These are phyloP conservation scores for Microbotryum violaceum DNA, from an alignment of 1,284 basidiomycete species.

Conservation along the genomic window DNA sequence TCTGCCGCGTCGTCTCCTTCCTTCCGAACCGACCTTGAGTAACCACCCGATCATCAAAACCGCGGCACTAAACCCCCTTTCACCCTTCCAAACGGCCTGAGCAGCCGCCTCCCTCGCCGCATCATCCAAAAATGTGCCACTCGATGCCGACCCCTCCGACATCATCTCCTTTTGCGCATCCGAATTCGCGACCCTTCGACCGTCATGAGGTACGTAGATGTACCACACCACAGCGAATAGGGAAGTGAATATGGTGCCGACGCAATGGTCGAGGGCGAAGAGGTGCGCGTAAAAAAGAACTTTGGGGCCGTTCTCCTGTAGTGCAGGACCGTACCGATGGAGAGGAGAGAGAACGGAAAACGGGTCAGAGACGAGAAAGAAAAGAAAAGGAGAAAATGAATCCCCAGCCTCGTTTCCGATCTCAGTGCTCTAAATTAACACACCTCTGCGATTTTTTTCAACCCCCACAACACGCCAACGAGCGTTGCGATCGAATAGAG, in stretches of 20 bases:
- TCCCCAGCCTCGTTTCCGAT: no score
- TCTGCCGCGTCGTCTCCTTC: no score
- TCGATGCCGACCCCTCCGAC: slow-evolving; percentile 36
- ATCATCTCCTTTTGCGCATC: slow-evolving; percentile 77
- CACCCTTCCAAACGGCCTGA: slow-evolving; percentile 75
- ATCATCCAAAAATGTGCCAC: slow-evolving; percentile 52
- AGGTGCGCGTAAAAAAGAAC: slow-evolving; percentile 85
- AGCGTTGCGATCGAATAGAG: slow-evolving; percentile 83
- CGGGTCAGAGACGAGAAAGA: neutral
- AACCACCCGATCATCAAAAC: slow-evolving; percentile 80
- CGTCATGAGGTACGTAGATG: slow-evolving; percentile 84
- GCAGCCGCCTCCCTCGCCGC: slow-evolving; percentile 62
- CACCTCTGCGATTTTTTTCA: slow-evolving; percentile 75
- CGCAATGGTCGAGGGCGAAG: slow-evolving; percentile 83
- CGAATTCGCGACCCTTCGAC: slow-evolving; percentile 66
- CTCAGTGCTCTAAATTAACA: neutral
- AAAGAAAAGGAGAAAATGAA: no score
- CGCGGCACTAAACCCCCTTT: slow-evolving; percentile 69
- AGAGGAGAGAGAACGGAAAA: neutral
- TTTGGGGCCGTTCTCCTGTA: slow-evolving; percentile 74
- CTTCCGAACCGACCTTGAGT: slow-evolving; percentile 60
- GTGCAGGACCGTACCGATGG: neutral
- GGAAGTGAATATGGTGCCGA: slow-evolving; percentile 85
- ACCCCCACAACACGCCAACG: slow-evolving; percentile 74
- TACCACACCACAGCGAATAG: slow-evolving; percentile 87